Evolutionary conservation across 805 yeast genomes (phyloP), one percentile per base, ranked within the genome.

Genomic region (Yarrowia sp.): DNA sequence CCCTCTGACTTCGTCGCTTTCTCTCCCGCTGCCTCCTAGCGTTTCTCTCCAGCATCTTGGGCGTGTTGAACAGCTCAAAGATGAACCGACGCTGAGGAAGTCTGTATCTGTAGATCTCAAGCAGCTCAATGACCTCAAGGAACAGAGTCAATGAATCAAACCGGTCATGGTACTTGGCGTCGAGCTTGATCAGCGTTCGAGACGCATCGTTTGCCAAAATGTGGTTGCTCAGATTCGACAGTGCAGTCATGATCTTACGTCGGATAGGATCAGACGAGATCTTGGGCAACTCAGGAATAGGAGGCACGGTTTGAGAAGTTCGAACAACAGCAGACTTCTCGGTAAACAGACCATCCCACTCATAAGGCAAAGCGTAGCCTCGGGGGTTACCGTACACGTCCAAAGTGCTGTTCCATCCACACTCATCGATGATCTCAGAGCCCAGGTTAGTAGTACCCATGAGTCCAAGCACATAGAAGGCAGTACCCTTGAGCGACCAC

Each of bases 391-490:
- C 81, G 70, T 79, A 79, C 0, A 80, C 77, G 61, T 82, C 82
- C 38, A 82, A 73, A 36, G 84, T 83, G 19, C 86, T 82, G 55
- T 77, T 79, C 98, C 98, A 94, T 1, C 87, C 87, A 67, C 84
- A 80, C 73, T 92, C 97, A 74, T 91, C 97, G 69, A 93, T 79
- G 15, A 92, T 86, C 75, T 93, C 98, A 26, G 87, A 83, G 0
- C 98, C 98, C 74, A 91, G 92, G 15, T 79, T 80, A 0, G 97
- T 91, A 26, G 83, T 82, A 0, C 95, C 82, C 35, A 92, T 81
- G 72, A 91, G 81, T 0, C 97, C 97, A 42, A 94, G 78, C 0
- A 86, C 90, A 72, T 85, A 90, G 72, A 89, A 90, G 11, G 97
- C 90, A 0, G 91, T 84, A 1, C 95, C 95, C 69, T 88, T 84